Percentiles rank a stretch among this genome's conserved stretches.
Evolutionary conservation across 2,329 filamentous ascomycete species (phyloP).

Genomic region (Dactylellina haptotyla): DNA sequence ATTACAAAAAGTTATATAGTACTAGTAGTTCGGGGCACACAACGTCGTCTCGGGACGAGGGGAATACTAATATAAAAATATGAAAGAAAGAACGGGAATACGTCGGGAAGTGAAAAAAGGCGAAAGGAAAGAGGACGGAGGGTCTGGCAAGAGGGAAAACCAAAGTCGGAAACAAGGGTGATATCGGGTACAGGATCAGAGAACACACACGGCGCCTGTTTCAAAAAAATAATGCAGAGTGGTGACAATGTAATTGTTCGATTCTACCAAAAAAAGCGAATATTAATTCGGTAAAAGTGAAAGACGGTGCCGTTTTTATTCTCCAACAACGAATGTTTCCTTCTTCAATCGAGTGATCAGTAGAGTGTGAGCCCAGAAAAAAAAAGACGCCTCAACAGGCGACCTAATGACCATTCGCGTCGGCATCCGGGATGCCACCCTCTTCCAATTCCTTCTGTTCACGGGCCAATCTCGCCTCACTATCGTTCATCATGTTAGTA

Average conservation of each 20-base stretch:
- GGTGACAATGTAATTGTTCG: slow-evolving; percentile 1
- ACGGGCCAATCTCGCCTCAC: slow-evolving; percentile 59
- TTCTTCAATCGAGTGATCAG: slow-evolving; percentile 3
- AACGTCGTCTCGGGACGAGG: slow-evolving; percentile 35
- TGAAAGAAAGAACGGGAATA: slow-evolving; percentile 31
- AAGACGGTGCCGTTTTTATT: not conserved
- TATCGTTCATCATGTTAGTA: slow-evolving; percentile 26
- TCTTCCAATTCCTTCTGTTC: slow-evolving; percentile 55
- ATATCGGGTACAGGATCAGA: not conserved
- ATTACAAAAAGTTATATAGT: slow-evolving; percentile 54
- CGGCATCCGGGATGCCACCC: slow-evolving; percentile 38
- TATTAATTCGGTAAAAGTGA: not conserved
- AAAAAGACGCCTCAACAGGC: slow-evolving; percentile 1
- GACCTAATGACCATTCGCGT: slow-evolving; percentile 43
- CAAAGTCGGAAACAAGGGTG: slow-evolving; percentile 1
- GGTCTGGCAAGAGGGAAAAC: not conserved
- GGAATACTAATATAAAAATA: slow-evolving; percentile 49
- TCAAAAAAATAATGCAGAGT: no score
- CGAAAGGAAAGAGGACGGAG: slow-evolving; percentile 5
- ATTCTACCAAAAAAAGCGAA: not conserved
- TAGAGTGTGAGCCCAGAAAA: not conserved
- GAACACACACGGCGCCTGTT: slow-evolving; percentile 8
- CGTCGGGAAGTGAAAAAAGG: slow-evolving; percentile 14
- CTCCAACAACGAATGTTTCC: slow-evolving; percentile 14
- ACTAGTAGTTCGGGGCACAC: slow-evolving; percentile 29